Conservation (phyloP, 2,329 filamentous ascomycete species). For the Hypoxylon sp. region DNA sequence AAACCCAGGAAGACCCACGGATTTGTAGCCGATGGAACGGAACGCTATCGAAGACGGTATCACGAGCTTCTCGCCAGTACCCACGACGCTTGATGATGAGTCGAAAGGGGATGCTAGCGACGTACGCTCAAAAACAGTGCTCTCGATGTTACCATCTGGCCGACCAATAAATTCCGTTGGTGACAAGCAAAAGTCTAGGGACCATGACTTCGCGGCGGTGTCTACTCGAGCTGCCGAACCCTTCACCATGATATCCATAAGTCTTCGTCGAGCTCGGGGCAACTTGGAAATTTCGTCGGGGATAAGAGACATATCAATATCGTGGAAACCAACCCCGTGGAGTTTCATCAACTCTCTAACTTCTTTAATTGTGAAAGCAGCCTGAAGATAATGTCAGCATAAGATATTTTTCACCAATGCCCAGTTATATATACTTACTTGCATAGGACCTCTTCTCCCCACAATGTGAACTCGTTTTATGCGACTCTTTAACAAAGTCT, state of each 20-base stretch:
- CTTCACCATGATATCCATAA: slow-evolving; percentile 83
- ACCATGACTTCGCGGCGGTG: slow-evolving; percentile 74
- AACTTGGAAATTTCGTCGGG: slow-evolving; percentile 74
- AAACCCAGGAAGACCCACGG: slow-evolving; percentile 78
- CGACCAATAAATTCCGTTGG: slow-evolving; percentile 73
- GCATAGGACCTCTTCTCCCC: slow-evolving; percentile 86
- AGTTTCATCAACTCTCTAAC: slow-evolving; percentile 86
- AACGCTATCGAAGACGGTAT: slow-evolving; percentile 79
- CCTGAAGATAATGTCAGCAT: slow-evolving; percentile 57
- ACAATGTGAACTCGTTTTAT: slow-evolving; percentile 86
- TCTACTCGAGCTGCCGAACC: slow-evolving; percentile 65
- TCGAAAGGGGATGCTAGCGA: slow-evolving; percentile 64
- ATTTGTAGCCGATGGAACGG: slow-evolving; percentile 94
- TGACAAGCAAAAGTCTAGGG: slow-evolving; percentile 83
- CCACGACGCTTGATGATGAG: slow-evolving; percentile 57
- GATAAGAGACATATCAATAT: slow-evolving; percentile 71
- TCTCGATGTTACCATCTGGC: slow-evolving; percentile 60
- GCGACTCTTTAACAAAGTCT: slow-evolving; percentile 74
- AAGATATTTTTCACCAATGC: neutral
- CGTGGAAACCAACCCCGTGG: slow-evolving; percentile 73
- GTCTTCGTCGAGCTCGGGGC: slow-evolving; percentile 76
- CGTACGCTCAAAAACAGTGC: slow-evolving; percentile 73
- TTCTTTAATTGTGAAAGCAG: slow-evolving; percentile 96
- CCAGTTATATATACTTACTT: slow-evolving; percentile 64
- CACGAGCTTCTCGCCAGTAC: slow-evolving; percentile 59